Evolutionary conservation across 768 basidiomycete genomes (phyloP), one percentile per base, ranked within the genome.

Genomic region (Rhizopogon sp.): DNA sequence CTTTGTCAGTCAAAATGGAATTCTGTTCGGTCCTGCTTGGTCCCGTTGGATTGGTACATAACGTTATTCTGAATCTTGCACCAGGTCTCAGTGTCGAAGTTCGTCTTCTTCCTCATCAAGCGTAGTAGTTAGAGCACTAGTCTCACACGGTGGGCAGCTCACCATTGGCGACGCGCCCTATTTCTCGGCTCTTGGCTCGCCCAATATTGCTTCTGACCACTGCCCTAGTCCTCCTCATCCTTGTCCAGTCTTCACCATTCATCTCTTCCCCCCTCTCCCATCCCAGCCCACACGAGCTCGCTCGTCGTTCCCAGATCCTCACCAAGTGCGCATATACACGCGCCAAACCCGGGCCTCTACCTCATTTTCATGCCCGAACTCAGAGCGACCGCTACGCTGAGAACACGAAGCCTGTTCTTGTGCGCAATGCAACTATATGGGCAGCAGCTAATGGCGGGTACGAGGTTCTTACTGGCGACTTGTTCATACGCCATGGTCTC

Each of bases 401-500:
- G 39, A 87, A 84, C 3, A 88, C 90, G 3, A 74, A 74, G 49
- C 75, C 89, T 1, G 75, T 81, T 5, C 73, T 88, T 47, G 78
- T 94, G 53, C 79, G 75, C 66, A 88, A 92, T 58, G 92, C 85
- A 25, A 89, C 76, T 29, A 79, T 96, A 58, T 95, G 93, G 93
- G 93, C 91, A 1, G 90, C 91, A 6, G 66, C 69, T 22, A 64
- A 82, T 28, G 82, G 87, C 42, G 91, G 91, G 0, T 81, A 82
- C 1, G 75, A 87, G 56, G 76, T 92, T 28, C 52, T 90, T 39
- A 67, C 70, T 5, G 87, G 82, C 1, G 87, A 88, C 56, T 71
- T 95, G 9, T 73, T 90, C 2, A 63, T 97, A 39, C 82, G 88
- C 59, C 80, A 79, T 47, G 88, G 87, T 5, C 60, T 90, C 17